Conservation (phyloP, 371 early-diverging fungal genomes). For the Furculomyces boomerangus region DNA sequence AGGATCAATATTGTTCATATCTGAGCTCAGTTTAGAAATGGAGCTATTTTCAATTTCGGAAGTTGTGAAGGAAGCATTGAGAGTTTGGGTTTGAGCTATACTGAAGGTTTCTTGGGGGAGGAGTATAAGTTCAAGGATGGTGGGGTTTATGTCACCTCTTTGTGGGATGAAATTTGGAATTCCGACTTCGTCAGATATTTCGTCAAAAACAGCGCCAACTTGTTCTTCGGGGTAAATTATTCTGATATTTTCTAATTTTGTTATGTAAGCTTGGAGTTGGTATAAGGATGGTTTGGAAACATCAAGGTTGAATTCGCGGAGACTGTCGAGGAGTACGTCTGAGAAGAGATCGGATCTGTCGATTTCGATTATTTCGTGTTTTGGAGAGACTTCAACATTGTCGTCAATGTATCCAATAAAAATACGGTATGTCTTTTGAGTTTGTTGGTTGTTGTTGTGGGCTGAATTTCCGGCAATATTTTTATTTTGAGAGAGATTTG, state of each 20-base stretch:
- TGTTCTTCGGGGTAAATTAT: background rate
- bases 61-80: background rate
- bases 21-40: too few relatives aligned
- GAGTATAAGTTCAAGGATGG: background rate
- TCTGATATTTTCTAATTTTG: background rate
- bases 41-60: too few relatives aligned
- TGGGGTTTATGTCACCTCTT: background rate
- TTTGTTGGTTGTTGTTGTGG: background rate
- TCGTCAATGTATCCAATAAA: background rate
- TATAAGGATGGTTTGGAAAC: background rate
- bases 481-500: background rate
- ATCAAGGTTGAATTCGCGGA: background rate
- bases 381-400: background rate
- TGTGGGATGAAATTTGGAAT: background rate
- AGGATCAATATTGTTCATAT: too few relatives aligned
- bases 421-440: background rate
- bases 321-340: background rate
- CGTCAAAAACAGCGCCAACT: background rate
- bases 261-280: background rate
- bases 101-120: background rate
- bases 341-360: slow-evolving; percentile 2
- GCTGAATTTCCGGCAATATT: background rate
- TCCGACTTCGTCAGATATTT: background rate
- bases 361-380: slow-evolving; percentile 1
- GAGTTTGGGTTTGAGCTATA: background rate